Base-by-base conservation (phyloP, 306 rosid genomes). In the Inga leiocalycina region DNA sequence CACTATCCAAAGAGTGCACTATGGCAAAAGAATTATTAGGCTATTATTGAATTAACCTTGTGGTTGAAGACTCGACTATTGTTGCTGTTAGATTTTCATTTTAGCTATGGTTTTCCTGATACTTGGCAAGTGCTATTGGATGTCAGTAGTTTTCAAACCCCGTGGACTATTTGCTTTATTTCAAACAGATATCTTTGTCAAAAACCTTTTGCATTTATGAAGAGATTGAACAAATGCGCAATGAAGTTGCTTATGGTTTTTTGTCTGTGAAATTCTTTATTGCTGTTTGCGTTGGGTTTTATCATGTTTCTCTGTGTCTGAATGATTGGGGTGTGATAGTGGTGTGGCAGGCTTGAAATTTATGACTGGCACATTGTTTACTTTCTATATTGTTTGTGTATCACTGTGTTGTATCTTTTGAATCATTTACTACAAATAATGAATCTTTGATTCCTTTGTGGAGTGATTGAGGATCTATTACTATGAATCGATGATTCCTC, bases 131-230 rank as follows among this genome's bases (percentile, higher is more conserved):
- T 79, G 91, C 76, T 61, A 89, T 95, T 86, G 98, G 97, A 83
- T 74, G 86, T 82, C 97, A 93, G 78, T 95, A 97, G 97, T 92
- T 91, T 91, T 87, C 89, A 8, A 71, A 81, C 39, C 81, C 86
- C 10, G 81, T 93, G 87, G 91, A 93, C 67, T 67, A 77, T 73
- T 80, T 76, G 74, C 85, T 85, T 79, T 95, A 88, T 83, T 78
- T 90, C 39, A 75, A 39, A 37, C 91, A 95, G 79, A 91, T 95
- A 89, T 91, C 98, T 79, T 76, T 85, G 81, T 85, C 98, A 69
- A 89, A 98, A 91, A 93, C 97, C 70, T 95, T 95, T 86, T 95
- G 98, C 82, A 80, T 92, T 75, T 88, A 91, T 37, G 98, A 95
- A 88, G 97, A 95, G 94, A 88, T 93, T 71, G 94, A 95, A 91